Evolutionary conservation across 176 grass and related monocot genomes (phyloP).

Genomic region (Pontederia crassipes): DNA sequence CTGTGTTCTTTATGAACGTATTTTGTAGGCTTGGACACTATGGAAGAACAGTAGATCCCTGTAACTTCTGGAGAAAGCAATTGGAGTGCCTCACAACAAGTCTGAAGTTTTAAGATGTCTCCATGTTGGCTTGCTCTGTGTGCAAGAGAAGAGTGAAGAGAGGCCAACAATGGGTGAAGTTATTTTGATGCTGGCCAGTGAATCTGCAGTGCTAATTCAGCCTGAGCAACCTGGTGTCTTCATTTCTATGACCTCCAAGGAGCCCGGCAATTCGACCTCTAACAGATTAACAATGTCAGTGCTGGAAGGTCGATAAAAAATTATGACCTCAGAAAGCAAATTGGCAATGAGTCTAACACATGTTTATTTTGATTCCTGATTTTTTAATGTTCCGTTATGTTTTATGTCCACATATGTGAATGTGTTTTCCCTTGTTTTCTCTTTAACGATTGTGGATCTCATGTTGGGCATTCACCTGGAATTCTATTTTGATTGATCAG

Average conservation of each 20-base stretch:
- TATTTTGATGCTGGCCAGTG: conserved; percentile 57
- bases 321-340: too few relatives aligned
- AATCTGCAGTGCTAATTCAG: conserved; percentile 26
- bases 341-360: too few relatives aligned
- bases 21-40: conserved; percentile 51
- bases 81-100: conserved; percentile 6
- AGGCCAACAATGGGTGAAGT: conserved; percentile 56
- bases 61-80: conserved; percentile 34
- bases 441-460: too few relatives aligned
- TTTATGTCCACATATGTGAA: too few relatives aligned
- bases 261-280: conserved; percentile 36
- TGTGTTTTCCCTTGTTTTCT: too few relatives aligned
- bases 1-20: too few relatives aligned
- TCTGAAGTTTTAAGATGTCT: conserved; percentile 51
- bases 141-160: conserved; percentile 54
- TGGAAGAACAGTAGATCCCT: conserved; percentile 49
- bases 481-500: too few relatives aligned
- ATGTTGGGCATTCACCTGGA: too few relatives aligned
- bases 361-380: too few relatives aligned
- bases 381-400: too few relatives aligned
- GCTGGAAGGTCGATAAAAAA: conserved; percentile 32
- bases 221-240: conserved; percentile 53
- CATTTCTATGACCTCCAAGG: conserved; percentile 16
- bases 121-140: conserved; percentile 66
- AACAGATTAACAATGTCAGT: conserved; percentile 49